Evolutionary conservation across 2,329 filamentous ascomycete species (phyloP), one percentile per base, ranked within the genome.

Genomic region (Simplicillium aogashimaense): DNA sequence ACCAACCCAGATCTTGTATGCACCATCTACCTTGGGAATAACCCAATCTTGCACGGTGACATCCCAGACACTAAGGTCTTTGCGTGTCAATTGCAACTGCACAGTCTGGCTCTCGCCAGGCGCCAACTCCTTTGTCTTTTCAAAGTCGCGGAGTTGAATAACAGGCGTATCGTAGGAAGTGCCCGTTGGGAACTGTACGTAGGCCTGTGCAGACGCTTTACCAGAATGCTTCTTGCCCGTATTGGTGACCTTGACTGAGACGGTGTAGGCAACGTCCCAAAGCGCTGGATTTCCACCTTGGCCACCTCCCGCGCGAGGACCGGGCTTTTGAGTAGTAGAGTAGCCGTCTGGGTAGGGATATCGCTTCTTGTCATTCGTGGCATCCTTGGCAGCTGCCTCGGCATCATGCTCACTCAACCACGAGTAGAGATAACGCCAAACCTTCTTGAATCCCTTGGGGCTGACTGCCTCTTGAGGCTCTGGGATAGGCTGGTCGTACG

Each of bases 31-130:
- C 1, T 45, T 51, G 5, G 63, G 64, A 8, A 70, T 55, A 2
- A 77, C 69, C 83, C 83, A 88, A 47, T 86, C 85, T 61, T 86
- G 81, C 32, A 63, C 55, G 6, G 64, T 58, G 0, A 76, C 71
- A 53, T 83, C 81, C 83, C 83, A 87, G 35, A 84, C 81, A 47
- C 82, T 86, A 41, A 87, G 42, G 53, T 87, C 83, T 50, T 81
- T 75, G 42, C 83, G 70, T 7, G 72, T 83, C 41, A 87, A 49
- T 1, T 64, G 60, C 49, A 87, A 67, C 15, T 67, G 65, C 0
- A 86, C 70, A 0, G 60, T 68, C 42, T 59, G 58, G 3, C 58
- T 69, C 52, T 77, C 65, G 0, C 75, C 77, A 0, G 70, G 65
- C 4, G 67, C 61, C 13, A 87, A 58, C 18, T 63, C 56, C 11